These are phyloP conservation scores for Spirogloea muscicola DNA, from an alignment of 139 green algal genomes.

Conservation along the genomic window DNA sequence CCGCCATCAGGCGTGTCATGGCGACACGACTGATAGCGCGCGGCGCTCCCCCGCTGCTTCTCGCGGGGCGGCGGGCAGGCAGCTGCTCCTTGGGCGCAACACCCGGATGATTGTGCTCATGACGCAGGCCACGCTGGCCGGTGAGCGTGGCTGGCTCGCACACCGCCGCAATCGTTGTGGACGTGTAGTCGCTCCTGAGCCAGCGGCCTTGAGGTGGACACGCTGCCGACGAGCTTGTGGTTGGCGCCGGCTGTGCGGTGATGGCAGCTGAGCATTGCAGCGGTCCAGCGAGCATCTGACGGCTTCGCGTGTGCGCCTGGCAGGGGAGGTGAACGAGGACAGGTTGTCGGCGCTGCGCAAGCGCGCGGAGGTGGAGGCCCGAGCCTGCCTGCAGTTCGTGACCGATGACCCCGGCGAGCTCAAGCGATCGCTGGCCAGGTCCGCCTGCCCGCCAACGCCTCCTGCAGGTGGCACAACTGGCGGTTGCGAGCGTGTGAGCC, in stretches of 20 bases:
- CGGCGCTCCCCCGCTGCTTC: too few relatives aligned
- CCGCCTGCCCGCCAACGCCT: neutral
- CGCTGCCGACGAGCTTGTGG: too few relatives aligned
- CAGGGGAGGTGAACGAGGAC: slow-evolving; percentile 37
- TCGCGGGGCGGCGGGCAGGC: neutral
- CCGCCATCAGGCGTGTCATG: too few relatives aligned
- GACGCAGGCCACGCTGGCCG: neutral
- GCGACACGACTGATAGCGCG: too few relatives aligned
- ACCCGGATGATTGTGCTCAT: slow-evolving; percentile 28
- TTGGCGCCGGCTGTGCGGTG: too few relatives aligned
- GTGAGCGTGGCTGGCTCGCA: slow-evolving; percentile 3
- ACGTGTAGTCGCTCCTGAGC: too few relatives aligned
- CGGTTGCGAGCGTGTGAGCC: too few relatives aligned
- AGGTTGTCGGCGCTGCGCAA: slow-evolving; percentile 47
- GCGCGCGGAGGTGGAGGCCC: slow-evolving; percentile 25
- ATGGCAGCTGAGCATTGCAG: too few relatives aligned
- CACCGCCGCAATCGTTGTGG: too few relatives aligned
- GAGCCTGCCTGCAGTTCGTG: neutral
- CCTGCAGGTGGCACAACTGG: neutral
- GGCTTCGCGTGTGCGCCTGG: neutral
- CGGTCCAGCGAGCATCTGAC: too few relatives aligned
- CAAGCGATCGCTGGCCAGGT: slow-evolving; percentile 34
- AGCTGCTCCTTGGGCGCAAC: slow-evolving; percentile 6
- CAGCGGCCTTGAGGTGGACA: too few relatives aligned
- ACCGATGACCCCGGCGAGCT: slow-evolving; percentile 1